These are phyloP conservation scores for Apostasia ramifera DNA, from an alignment of 106 monocot species.

Conservation along the genomic window DNA sequence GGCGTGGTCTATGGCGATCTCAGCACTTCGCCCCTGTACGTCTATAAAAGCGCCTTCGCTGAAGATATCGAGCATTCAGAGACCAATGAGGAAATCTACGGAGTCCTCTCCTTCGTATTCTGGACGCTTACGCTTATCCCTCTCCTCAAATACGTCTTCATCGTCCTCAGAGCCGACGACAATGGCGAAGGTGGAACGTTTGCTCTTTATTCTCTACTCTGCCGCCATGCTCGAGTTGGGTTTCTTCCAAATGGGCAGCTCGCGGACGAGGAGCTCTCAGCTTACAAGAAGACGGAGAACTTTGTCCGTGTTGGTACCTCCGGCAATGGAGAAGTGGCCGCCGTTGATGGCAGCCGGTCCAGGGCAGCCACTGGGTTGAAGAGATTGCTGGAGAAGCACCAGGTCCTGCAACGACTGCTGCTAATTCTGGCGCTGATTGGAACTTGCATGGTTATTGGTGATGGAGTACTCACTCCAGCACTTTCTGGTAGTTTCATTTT, in stretches of 20 bases:
- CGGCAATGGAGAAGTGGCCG: background rate
- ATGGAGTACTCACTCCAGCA: conserved; percentile 88
- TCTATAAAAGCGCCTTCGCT: conserved; percentile 78
- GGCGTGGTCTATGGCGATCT: conserved; percentile 91
- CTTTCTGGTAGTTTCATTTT: conserved; percentile 51
- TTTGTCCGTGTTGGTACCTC: background rate
- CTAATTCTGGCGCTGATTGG: conserved; percentile 70
- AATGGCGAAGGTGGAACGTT: conserved; percentile 95
- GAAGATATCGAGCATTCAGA: conserved; percentile 83
- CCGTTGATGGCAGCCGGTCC: background rate
- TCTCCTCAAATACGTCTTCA: conserved; percentile 82
- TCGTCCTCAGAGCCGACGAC: conserved; percentile 76
- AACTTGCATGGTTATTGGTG: conserved; percentile 92
- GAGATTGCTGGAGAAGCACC: conserved; percentile 56
- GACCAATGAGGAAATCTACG: conserved; percentile 84
- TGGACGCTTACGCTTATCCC: conserved; percentile 89
- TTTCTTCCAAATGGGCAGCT: conserved; percentile 56
- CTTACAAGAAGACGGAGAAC: conserved; percentile 39
- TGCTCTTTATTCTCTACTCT: conserved; percentile 82
- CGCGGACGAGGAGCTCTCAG: conserved; percentile 63
- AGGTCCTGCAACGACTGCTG: conserved; percentile 49
- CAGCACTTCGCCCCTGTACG: conserved; percentile 87
- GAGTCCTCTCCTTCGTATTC: conserved; percentile 87
- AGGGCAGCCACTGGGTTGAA: conserved; percentile 13
- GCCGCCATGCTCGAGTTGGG: conserved; percentile 65